Base-by-base conservation (phyloP, 2,329 filamentous ascomycete species). In the Aspergillus japonicus region DNA sequence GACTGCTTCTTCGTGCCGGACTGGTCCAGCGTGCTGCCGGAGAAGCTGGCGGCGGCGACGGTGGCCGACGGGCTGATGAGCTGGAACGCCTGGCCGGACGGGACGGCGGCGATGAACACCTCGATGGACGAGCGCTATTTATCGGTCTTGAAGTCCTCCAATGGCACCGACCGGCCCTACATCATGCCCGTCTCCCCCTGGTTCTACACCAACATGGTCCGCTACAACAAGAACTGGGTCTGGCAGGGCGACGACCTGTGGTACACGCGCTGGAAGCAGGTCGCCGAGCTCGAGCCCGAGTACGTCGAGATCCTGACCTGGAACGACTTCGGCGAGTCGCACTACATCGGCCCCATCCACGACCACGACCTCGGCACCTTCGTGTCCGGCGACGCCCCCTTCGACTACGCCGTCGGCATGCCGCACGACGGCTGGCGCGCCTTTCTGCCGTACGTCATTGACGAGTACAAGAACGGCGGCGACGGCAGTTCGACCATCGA, bases 301-400 rank as follows among this genome's bases (percentile, higher is more conserved):
- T 82, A 81, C 50, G 79, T 87, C 39, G 77, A 82, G 70, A 83
- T 86, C 54, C 78, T 86, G 44, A 83, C 83, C 8, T 87, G 84
- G 83, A 87, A 87, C 64, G 85, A 87, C 69, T 87, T 79, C 64
- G 84, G 85, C 52, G 85, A 87, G 71, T 84, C 82, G 2, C 83
- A 85, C 69, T 86, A 87, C 68, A 83, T 86, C 62, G 80, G 80
- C 5, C 81, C 83, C 0, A 68, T 84, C 50, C 68, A 74, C 49
- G 70, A 78, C 4, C 75, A 78, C 3, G 77, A 78, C 47, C 77
- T 82, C 8, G 79, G 80, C 2, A 65, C 64, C 5, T 63, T 69
- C 14, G 24, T 26, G 1, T 50, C 74, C 2, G 60, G 54, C 5
- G 23, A 58, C 16, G 82, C 82, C 3, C 81, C 83, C 33, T 71